phyloP scores from a whole-genome alignment of 2,329 filamentous ascomycete species.

The Stachybotrys chlorohalonatus region DNA sequence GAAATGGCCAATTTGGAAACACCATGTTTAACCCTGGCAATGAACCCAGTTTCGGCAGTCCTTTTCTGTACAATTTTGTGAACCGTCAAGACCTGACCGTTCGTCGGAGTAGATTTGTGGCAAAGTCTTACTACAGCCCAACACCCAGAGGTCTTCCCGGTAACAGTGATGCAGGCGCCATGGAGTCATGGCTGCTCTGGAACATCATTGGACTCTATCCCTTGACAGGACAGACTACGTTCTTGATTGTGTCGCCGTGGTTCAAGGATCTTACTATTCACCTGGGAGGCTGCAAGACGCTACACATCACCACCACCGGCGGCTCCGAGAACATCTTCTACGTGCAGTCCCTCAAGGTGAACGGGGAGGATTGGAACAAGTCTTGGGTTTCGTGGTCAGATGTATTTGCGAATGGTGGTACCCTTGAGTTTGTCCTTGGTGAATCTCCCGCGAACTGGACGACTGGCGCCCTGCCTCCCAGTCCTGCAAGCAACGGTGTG shows the following conservation, averaged over 20 bases:
- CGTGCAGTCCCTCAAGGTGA: conserved; percentile 58
- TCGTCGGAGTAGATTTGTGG: conserved; percentile 46
- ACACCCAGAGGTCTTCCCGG: conserved; percentile 52
- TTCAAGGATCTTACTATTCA: conserved; percentile 50
- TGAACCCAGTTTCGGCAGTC: conserved; percentile 57
- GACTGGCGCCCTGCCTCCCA: conserved; percentile 51
- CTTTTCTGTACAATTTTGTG: conserved; percentile 62
- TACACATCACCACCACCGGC: conserved; percentile 46
- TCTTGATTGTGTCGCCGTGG: conserved; percentile 57
- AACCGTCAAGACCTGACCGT: conserved; percentile 54
- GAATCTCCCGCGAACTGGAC: conserved; percentile 43
- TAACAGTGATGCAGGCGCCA: conserved; percentile 63
- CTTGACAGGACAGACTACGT: conserved; percentile 59
- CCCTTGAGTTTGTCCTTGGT: conserved; percentile 56
- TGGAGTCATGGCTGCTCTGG: conserved; percentile 64
- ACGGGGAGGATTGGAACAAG: conserved; percentile 53
- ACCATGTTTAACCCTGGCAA: conserved; percentile 61
- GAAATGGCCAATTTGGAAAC: conserved; percentile 30
- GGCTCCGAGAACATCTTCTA: conserved; percentile 42
- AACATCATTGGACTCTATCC: conserved; percentile 62
- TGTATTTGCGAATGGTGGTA: conserved; percentile 55
- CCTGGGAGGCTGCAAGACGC: conserved; percentile 42
- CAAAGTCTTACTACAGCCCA: conserved; percentile 49
- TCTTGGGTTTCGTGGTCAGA: conserved; percentile 59
- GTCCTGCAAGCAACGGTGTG: conserved; percentile 24